phyloP scores from a whole-genome alignment of 805 yeast species.

The Teunomyces kruisii region DNA sequence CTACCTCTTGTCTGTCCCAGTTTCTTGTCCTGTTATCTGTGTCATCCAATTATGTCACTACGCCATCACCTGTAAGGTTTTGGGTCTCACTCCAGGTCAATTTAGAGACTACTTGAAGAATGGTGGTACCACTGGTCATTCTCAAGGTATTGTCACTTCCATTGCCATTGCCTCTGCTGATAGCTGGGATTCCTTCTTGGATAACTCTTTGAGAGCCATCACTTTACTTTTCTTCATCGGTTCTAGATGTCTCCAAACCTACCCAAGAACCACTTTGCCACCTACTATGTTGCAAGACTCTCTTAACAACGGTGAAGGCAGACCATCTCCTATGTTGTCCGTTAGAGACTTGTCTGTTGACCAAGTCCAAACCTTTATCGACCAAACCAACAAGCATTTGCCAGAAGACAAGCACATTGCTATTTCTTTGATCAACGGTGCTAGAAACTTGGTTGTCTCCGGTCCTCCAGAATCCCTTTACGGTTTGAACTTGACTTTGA shows the following conservation, averaged over 20 bases:
- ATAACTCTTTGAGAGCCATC: conserved; percentile 72
- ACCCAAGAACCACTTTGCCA: conserved; percentile 92
- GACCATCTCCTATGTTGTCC: conserved; percentile 96
- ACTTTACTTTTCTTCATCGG: conserved; percentile 90
- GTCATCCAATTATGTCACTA: conserved; percentile 93
- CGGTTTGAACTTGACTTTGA: conserved; percentile 87
- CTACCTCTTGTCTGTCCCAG: conserved; percentile 86
- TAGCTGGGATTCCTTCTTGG: conserved; percentile 81
- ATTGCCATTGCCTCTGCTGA: conserved; percentile 80
- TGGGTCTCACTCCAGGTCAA: conserved; percentile 90
- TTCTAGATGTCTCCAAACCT: conserved; percentile 82
- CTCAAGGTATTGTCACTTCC: conserved; percentile 91
- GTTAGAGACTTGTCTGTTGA: conserved; percentile 81
- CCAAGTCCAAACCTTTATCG: conserved; percentile 77
- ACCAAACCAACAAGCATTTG: conserved; percentile 87
- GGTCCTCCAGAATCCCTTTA: conserved; percentile 98
- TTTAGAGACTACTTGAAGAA: conserved; percentile 55
- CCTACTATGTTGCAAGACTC: conserved; percentile 93
- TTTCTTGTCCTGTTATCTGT: conserved; percentile 96
- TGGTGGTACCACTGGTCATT: conserved; percentile 80
- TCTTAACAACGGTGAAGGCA: conserved; percentile 90
- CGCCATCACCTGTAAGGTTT: conserved; percentile 78
- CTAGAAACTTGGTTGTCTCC: conserved; percentile 89
- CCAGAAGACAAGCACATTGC: conserved; percentile 89
- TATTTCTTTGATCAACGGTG: conserved; percentile 91